Evolutionary conservation across 495 filamentous ascomycete genomes (phyloP), one percentile per base, ranked within the genome.

Genomic region (Aspergillus biplanus): DNA sequence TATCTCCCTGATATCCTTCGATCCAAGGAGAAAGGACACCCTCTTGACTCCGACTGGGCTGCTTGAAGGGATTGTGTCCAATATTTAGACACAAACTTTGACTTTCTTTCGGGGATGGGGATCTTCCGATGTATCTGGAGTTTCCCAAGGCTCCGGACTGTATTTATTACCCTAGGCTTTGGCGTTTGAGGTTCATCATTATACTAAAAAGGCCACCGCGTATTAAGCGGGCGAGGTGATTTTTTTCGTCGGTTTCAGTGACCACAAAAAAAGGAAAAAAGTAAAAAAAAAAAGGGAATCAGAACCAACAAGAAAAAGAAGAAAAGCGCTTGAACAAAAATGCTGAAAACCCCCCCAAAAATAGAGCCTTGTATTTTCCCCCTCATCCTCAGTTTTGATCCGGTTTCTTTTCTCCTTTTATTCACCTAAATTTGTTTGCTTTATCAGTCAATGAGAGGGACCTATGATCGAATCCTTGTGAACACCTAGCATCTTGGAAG

Each of bases 31-130:
- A 81, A 80, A 71, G 79, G 80, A 35, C 83, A 85, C 71, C 84
- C 83, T n/a, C 68, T 79, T 49, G 85, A 87, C 72, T 86, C 83
- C 50, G 85, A 87, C 71, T 87, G 84, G 84, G 79, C 80, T 35
- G 85, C 79, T 37, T 81, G 65, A 79, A 34, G 39, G 16, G 9
- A 11, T 3, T n/a, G 34, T 9, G 5, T 50, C 68, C 48, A 67
- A 33, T 27, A 56, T 31, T 48, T 16, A 52, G 44, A 52, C 44
- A 52, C 46, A 44, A 56, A 52, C 47, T 46, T 57, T 32, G 33
- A 39, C 48, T 16, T 35, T 34, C 50, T 59, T 37, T 5, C 15
- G 33, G 27, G 48, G 49, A 62, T 27, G 1, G 7, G 34, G 21
- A 55, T 39, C 52, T 61, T 39, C 49, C 18, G 13, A 31, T 16